Evolutionary conservation across 2,329 filamentous ascomycete genomes (phyloP).

Genomic region (Xylariales sp.): DNA sequence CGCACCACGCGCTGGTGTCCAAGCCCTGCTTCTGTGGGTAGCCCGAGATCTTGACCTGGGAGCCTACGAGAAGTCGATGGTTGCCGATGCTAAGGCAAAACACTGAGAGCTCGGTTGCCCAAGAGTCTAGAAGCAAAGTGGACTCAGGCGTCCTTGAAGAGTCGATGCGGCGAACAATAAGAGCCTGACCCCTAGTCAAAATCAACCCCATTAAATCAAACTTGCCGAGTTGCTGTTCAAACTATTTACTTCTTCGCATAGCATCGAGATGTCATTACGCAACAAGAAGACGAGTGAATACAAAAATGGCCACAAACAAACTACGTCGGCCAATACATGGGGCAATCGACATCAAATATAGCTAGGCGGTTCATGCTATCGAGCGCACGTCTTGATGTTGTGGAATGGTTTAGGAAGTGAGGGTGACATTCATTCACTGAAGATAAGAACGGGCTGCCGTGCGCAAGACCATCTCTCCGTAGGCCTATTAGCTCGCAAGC

Average conservation of each 20-base stretch:
- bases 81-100: conserved; percentile 21
- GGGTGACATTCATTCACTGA: conserved; percentile 25
- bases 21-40: conserved; percentile 53
- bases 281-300: conserved; percentile 15
- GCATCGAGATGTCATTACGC: conserved; percentile 18
- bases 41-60: conserved; percentile 38
- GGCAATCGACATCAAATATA: conserved; percentile 27
- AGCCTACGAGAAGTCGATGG: conserved; percentile 37
- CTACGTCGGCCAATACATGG: conserved; percentile 14
- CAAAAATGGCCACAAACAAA: conserved; percentile 3
- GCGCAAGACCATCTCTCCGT: conserved; percentile 15
- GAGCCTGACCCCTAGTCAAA: conserved; percentile 10
- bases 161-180: conserved; percentile 14
- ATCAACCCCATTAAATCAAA: conserved; percentile 14
- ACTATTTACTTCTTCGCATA: not conserved
- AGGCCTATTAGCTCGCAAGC: conserved; percentile 29
- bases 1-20: conserved; percentile 60
- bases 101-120: conserved; percentile 7
- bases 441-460: conserved; percentile 25
- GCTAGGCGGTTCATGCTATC: conserved; percentile 28
- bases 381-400: conserved; percentile 6
- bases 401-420: conserved; percentile 18
- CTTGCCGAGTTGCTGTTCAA: conserved; percentile 9
- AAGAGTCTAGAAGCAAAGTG: conserved; percentile 14
- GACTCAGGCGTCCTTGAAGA: conserved; percentile 11